A percentile compares a stretch with the other conserved stretches of the same genome.
phyloP scores from a whole-genome alignment of 768 basidiomycete genomes.

The Tylopilus felleus region DNA sequence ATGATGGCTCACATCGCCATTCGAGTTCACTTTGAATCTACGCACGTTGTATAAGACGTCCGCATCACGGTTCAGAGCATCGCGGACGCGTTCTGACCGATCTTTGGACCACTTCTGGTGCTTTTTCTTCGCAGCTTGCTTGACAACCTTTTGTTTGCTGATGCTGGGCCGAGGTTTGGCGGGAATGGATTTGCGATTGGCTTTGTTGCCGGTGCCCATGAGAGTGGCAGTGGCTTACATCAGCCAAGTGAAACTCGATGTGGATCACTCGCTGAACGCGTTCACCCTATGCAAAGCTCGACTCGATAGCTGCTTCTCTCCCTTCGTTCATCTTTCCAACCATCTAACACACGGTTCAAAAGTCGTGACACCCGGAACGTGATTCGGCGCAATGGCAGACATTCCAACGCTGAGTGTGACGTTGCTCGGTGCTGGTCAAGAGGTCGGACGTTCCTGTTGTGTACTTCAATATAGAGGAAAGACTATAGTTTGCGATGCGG shows the following conservation, averaged over 20 bases:
- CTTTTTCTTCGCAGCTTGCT: constrained; percentile 22
- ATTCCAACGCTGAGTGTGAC: constrained; percentile 67
- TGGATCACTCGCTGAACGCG: background rate
- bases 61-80: constrained; percentile 26
- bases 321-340: background rate
- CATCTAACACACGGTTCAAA: background rate
- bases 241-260: constrained; percentile 10
- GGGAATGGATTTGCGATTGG: background rate
- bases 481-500: constrained; percentile 95
- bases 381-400: constrained; percentile 46
- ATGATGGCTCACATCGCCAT: no score
- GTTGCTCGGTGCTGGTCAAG: no score
- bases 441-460: no score
- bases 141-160: constrained; percentile 10
- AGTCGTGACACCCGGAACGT: background rate
- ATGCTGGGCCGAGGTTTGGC: no score
- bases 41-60: constrained; percentile 26
- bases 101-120: constrained; percentile 21
- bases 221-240: constrained; percentile 14
- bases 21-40: background rate
- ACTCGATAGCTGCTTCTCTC: background rate
- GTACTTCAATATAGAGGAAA: constrained; percentile 92
- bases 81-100: constrained; percentile 23
- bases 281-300: background rate
- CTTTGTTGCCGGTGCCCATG: constrained; percentile 4